Base-by-base conservation (phyloP, 2,329 filamentous ascomycete genomes). In the Fusarium chuoi region DNA sequence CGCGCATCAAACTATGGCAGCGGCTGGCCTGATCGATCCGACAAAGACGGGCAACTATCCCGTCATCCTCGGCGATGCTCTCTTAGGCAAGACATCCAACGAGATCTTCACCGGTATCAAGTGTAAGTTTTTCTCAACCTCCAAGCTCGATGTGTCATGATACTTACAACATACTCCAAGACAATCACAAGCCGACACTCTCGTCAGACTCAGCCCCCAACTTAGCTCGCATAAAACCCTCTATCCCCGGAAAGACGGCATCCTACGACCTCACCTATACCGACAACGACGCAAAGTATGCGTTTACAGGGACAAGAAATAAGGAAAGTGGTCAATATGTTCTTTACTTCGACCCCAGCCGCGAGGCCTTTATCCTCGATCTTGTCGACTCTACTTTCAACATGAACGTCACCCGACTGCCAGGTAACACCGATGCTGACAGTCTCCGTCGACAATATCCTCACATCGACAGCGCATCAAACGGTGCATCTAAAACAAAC, bases 351-450 rank as follows among this genome's bases (percentile, higher is more conserved):
- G 93, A 97, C 81, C 87, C 92, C 14, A 85, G 87, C 24, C 90
- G 90, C 59, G 90, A 96, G 78, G 92, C 89, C 63, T 96, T 96
- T 75, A 90, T 96, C 35, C 87, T 98, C 62, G 94, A 98, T 84
- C 91, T 90, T 58, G 86, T 98, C 62, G 90, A 94, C 79, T 92
- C 91, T n/a, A 91, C 91, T 44, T 93, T 97, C 83, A 92, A 94
- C 78, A 95, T 98, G 92, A 98, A 98, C 81, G 84, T 98, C 61
- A 90, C 89, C 59, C 90, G 88, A 62, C 90, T 90, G 20, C 93
- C 92, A 6, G 89, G 87, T 73, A 91, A 92, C 77, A 84, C 87
- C 61, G 89, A 94, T 74, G 83, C 87, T 60, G 88, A 89, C 36
- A 89, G 88, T 77, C 85, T 97, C 45, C 87, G 89, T 54, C 87